Conservation (phyloP, 176 grass and related monocot genomes). For the Phyllostachys edulis region DNA sequence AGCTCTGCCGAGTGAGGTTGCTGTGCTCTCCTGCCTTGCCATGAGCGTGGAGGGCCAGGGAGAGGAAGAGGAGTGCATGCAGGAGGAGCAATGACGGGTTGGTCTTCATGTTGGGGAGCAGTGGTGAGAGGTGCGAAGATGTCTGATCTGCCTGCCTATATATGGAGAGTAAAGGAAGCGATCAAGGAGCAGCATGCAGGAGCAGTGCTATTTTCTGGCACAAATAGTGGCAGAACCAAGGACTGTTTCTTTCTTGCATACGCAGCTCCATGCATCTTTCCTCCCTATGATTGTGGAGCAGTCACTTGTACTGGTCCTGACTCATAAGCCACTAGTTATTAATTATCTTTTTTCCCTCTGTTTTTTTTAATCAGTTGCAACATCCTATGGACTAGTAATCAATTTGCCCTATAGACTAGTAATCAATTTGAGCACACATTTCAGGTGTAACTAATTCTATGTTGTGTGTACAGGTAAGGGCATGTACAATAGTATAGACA, state of each 20-base stretch:
- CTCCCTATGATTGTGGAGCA: background rate
- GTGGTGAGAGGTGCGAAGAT: background rate
- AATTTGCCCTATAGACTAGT: too few relatives aligned
- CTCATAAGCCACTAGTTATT: slow-evolving; percentile 8
- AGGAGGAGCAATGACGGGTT: background rate
- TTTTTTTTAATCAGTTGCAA: too few relatives aligned
- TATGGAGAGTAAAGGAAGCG: background rate
- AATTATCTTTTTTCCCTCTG: too few relatives aligned
- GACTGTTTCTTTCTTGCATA: slow-evolving; percentile 27
- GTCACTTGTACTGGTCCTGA: background rate
- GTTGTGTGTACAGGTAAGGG: too few relatives aligned
- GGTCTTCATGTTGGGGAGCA: slow-evolving; percentile 18
- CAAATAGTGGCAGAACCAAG: slow-evolving; percentile 26
- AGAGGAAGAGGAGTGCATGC: background rate
- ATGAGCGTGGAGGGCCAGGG: slow-evolving; percentile 2
- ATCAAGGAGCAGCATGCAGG: slow-evolving; percentile 32
- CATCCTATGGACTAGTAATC: too few relatives aligned
- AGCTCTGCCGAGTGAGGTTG: slow-evolving; percentile 33
- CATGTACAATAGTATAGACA: too few relatives aligned
- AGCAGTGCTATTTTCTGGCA: slow-evolving; percentile 26
- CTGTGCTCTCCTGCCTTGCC: background rate
- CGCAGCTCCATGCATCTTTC: background rate
- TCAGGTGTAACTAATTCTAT: too few relatives aligned
- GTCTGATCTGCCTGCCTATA: background rate
- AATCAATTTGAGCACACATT: too few relatives aligned